A percentile compares a stretch with the other conserved stretches of the same genome.
phyloP scores from a whole-genome alignment of 805 yeast species.

The Candida tibetensis region DNA sequence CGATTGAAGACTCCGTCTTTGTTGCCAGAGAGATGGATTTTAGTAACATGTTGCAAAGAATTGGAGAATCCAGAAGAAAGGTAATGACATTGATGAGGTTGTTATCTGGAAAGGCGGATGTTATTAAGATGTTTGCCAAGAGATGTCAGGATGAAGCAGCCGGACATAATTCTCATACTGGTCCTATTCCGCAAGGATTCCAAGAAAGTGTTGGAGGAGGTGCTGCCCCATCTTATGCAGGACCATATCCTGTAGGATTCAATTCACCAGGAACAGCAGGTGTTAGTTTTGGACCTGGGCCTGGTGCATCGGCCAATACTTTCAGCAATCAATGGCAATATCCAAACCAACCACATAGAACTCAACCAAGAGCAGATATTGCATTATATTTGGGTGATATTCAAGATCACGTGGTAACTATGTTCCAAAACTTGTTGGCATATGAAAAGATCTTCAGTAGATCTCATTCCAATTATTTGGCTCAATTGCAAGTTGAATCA shows the following conservation, averaged over 20 bases:
- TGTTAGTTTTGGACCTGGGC: constrained; percentile 35
- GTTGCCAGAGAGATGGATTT: constrained; percentile 22
- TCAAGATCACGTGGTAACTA: constrained; percentile 31
- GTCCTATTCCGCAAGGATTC: constrained; percentile 13
- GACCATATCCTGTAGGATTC: constrained; percentile 12
- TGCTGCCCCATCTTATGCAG: not conserved
- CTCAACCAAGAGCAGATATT: constrained; percentile 30
- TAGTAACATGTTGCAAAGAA: constrained; percentile 22
- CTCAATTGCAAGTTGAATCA: constrained; percentile 29
- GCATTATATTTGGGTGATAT: constrained; percentile 30
- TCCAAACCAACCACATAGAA: constrained; percentile 11
- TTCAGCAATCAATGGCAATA: constrained; percentile 8
- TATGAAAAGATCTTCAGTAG: constrained; percentile 28
- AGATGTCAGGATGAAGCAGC: constrained; percentile 27
- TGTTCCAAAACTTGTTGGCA: constrained; percentile 29
- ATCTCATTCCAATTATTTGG: constrained; percentile 29
- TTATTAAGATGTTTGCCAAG: constrained; percentile 29
- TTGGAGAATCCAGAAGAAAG: constrained; percentile 27
- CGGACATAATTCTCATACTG: constrained; percentile 2
- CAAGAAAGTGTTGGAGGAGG: constrained; percentile 17
- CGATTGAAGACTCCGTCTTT: constrained; percentile 27
- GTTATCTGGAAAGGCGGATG: constrained; percentile 29
- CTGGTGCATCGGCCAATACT: constrained; percentile 24
- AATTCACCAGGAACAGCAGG: constrained; percentile 19
- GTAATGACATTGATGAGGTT: constrained; percentile 31